A percentile compares a stretch with the other conserved stretches of the same genome.
Conservation (phyloP, 805 yeast genomes). For the Hemisphaericaspora nanyangensis region DNA sequence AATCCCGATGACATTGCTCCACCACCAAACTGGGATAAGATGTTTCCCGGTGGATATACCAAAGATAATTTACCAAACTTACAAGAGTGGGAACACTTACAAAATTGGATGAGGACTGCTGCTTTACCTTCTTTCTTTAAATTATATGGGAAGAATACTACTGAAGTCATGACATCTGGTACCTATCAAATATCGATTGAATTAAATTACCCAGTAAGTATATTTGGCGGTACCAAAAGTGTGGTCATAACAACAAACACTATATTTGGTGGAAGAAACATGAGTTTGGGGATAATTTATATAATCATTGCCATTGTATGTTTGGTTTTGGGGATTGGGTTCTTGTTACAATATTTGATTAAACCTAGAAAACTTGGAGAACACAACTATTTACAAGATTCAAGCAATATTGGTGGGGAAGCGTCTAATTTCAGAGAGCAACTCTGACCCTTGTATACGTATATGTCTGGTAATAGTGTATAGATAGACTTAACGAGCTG, state of each 20-base stretch:
- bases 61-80: constrained; percentile 74
- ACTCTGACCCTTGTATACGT: constrained; percentile 8
- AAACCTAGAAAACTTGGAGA: constrained; percentile 85
- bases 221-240: constrained; percentile 87
- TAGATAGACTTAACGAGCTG: no score
- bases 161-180: constrained; percentile 55
- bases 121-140: constrained; percentile 88
- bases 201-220: constrained; percentile 74
- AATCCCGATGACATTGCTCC: constrained; percentile 73
- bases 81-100: constrained; percentile 74
- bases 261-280: constrained; percentile 83
- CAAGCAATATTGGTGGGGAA: constrained; percentile 13
- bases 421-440: constrained; percentile 23
- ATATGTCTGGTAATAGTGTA: constrained; percentile 2
- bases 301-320: constrained; percentile 79
- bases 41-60: constrained; percentile 87
- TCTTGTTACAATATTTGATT: constrained; percentile 75
- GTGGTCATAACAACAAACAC: constrained; percentile 77
- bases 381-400: constrained; percentile 51
- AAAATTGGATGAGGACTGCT: constrained; percentile 98
- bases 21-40: constrained; percentile 85
- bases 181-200: constrained; percentile 65
- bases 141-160: constrained; percentile 69
- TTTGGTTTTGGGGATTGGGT: constrained; percentile 65
- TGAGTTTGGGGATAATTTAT: constrained; percentile 81